Evolutionary conservation across 108 stramenopile genomes (phyloP).

Genomic region (Skeletonema tropicum): DNA sequence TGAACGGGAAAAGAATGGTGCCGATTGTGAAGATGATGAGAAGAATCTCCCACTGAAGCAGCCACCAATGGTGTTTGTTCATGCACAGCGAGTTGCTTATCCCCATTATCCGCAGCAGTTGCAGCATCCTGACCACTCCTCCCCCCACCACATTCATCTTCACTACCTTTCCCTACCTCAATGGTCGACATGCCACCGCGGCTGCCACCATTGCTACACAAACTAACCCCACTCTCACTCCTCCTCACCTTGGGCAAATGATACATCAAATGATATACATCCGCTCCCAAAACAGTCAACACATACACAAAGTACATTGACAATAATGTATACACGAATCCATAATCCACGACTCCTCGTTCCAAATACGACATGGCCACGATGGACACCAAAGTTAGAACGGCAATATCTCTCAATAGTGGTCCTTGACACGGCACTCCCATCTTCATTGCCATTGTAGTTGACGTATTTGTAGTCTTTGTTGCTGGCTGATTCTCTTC

Average conservation of each 20-base stretch:
- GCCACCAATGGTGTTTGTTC: slow-evolving; percentile 13
- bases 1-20: slow-evolving; percentile 13
- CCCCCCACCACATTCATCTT: too few species aligned
- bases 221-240: slow-evolving; percentile 14
- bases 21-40: slow-evolving; percentile 19
- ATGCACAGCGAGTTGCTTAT: not conserved
- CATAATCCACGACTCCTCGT: slow-evolving; percentile 60
- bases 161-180: not conserved
- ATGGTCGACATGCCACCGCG: not conserved
- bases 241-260: slow-evolving; percentile 26
- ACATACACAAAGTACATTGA: slow-evolving; percentile 79
- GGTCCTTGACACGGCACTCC: slow-evolving; percentile 88
- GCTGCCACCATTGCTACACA: not conserved
- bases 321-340: slow-evolving; percentile 61
- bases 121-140: not conserved
- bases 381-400: slow-evolving; percentile 63
- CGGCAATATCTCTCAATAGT: slow-evolving; percentile 79
- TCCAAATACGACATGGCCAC: slow-evolving; percentile 66
- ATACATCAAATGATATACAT: slow-evolving; percentile 76
- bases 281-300: slow-evolving; percentile 78
- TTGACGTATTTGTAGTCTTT: not conserved
- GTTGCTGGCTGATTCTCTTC: not conserved
- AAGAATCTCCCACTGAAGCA: slow-evolving; percentile 9
- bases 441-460: not conserved
- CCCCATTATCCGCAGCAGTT: not conserved